Evolutionary conservation across 176 grass and related monocot species (phyloP).

Genomic region (Ensete glaucum): DNA sequence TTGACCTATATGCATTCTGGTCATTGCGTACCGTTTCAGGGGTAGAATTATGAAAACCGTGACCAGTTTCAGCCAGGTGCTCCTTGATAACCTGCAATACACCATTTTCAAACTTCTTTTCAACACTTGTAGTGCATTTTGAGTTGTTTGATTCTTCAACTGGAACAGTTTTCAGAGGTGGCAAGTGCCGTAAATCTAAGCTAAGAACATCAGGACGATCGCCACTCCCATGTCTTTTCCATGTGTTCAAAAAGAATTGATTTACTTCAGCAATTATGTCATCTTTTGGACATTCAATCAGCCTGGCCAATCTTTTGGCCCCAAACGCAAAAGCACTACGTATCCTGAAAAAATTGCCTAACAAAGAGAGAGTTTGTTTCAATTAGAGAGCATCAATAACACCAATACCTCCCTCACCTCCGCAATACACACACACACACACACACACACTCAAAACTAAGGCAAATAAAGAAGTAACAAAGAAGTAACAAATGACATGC

Average conservation of each 20-base stretch:
- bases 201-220: slow-evolving; percentile 47
- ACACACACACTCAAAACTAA: too few relatives aligned
- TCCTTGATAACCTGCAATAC: slow-evolving; percentile 28
- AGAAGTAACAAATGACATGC: neutral
- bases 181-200: slow-evolving; percentile 27
- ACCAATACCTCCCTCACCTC: neutral
- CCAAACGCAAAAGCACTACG: slow-evolving; percentile 85
- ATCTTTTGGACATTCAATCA: slow-evolving; percentile 77
- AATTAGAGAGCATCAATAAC: neutral
- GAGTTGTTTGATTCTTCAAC: slow-evolving; percentile 40
- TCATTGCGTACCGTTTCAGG: slow-evolving; percentile 32
- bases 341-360: slow-evolving; percentile 96
- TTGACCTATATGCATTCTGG: slow-evolving; percentile 19
- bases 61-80: slow-evolving; percentile 34
- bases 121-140: slow-evolving; percentile 21
- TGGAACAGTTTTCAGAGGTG: slow-evolving; percentile 25
- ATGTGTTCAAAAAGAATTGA: slow-evolving; percentile 78
- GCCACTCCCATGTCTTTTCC: slow-evolving; percentile 61
- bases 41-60: slow-evolving; percentile 24
- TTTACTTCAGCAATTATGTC: slow-evolving; percentile 53
- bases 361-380: slow-evolving; percentile 12
- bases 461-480: neutral
- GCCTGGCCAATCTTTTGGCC: slow-evolving; percentile 55
- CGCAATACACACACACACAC: too few relatives aligned
- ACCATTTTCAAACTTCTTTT: slow-evolving; percentile 38